These are phyloP conservation scores for Diaporthe sp. DNA, from an alignment of 2,329 filamentous ascomycete species.

Conservation along the genomic window DNA sequence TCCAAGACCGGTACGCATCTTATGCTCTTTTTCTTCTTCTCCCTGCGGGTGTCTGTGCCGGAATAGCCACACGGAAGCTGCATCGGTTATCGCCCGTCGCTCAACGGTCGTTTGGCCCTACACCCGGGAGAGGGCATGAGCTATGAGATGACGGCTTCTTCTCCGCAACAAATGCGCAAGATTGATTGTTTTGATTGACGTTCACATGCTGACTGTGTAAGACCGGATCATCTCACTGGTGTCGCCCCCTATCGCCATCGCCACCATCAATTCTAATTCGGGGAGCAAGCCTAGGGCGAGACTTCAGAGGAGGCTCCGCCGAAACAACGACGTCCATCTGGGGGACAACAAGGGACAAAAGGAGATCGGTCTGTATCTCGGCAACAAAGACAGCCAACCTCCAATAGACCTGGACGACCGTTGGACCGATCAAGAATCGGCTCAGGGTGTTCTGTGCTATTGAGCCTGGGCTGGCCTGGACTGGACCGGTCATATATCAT, in stretches of 20 bases:
- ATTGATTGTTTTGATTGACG: slow-evolving; percentile 21
- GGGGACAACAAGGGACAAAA: not conserved
- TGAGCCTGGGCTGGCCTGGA: slow-evolving; percentile 25
- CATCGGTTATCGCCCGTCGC: slow-evolving; percentile 2
- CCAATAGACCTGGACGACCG: not conserved
- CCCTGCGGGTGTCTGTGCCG: not conserved
- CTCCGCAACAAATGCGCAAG: not conserved
- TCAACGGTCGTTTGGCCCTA: not conserved
- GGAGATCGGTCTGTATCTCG: not conserved
- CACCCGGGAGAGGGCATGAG: not conserved
- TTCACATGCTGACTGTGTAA: slow-evolving; percentile 25
- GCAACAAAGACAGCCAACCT: slow-evolving; percentile 1
- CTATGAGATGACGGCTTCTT: not conserved
- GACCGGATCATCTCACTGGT: slow-evolving; percentile 32
- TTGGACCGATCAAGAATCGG: slow-evolving; percentile 15
- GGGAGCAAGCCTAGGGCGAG: not conserved
- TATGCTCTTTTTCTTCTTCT: not conserved
- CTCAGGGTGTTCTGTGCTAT: slow-evolving; percentile 15
- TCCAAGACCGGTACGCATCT: slow-evolving; percentile 18
- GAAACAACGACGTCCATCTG: not conserved
- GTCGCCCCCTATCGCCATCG: not conserved
- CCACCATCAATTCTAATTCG: not conserved
- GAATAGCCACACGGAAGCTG: not conserved
- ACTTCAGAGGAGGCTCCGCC: slow-evolving; percentile 14
- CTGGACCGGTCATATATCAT: slow-evolving; percentile 35